Percentiles rank a stretch among this genome's conserved stretches.
These are phyloP conservation scores for Globisporangium megalacanthum DNA, from an alignment of 352 stramenopile species.

Conservation along the genomic window DNA sequence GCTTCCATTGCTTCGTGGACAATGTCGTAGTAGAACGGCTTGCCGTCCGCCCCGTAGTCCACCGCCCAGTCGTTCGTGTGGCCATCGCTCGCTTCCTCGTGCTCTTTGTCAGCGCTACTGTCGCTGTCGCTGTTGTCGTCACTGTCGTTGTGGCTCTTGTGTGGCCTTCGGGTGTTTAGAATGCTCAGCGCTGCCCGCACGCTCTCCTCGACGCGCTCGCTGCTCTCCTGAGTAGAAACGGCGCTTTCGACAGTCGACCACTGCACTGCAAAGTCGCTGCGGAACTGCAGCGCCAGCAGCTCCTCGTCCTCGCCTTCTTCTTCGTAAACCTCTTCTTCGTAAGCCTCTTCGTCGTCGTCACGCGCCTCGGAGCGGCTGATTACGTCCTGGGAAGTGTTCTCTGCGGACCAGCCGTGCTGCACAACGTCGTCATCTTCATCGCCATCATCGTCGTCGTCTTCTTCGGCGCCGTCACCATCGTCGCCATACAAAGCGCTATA, in stretches of 20 bases:
- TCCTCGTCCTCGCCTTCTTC: slow-evolving; percentile 5
- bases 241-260: neutral
- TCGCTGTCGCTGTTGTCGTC: slow-evolving; percentile 15
- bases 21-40: slow-evolving; percentile 15
- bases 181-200: slow-evolving; percentile 46
- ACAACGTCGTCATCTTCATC: slow-evolving; percentile 7
- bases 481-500: neutral
- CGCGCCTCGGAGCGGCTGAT: neutral
- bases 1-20: slow-evolving; percentile 22
- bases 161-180: slow-evolving; percentile 28
- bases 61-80: slow-evolving; percentile 6
- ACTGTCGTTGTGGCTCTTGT: neutral
- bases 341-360: neutral
- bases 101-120: slow-evolving; percentile 12
- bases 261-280: slow-evolving; percentile 1
- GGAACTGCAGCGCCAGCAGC: slow-evolving; percentile 9
- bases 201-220: slow-evolving; percentile 41
- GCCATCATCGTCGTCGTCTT: neutral
- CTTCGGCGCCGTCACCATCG: neutral
- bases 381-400: neutral
- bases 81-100: slow-evolving; percentile 10
- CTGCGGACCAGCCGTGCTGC: slow-evolving; percentile 6
- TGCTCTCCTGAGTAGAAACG: slow-evolving; percentile 14
- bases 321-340: neutral
- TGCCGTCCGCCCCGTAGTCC: slow-evolving; percentile 8